Base-by-base conservation (phyloP, 371 early-diverging fungal genomes). In the Dichotomocladium elegans region DNA sequence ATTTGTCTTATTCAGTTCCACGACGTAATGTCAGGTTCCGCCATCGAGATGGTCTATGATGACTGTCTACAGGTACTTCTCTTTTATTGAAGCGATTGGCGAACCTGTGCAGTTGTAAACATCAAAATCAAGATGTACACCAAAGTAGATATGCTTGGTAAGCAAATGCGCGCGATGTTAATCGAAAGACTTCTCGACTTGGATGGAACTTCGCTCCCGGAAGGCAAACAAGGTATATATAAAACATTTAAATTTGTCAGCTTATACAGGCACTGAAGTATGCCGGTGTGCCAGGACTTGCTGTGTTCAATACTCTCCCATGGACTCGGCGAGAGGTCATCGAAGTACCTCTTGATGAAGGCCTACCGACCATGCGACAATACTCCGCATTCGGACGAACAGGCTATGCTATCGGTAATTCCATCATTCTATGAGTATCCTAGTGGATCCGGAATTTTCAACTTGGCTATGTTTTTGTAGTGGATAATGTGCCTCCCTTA, bases 1-100 rank as follows among this genome's bases (percentile, higher is more conserved):
- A 72, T 94, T 21, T 83, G 93, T 33, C 76, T 97, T 63, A 95
- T 94, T 24, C 97, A 98, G 70, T 96, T 96, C 63, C 98, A 96
- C 57, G 95, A 95, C 69, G 92, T 96, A 4, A 70, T 72, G 52
- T 96, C 97, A 1, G 98, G 97, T 0, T 87, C 92, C 3, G 74
- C 89, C 1, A 96, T 98, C 55, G 92, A 85, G 41, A 61, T 92
- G 57, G 98, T 92, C n/a, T 95, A 93, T 64, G 72, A 81, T 12
- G 97, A 98, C 68, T 90, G 90, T 3, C 70, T 78, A 40, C 70
- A 72, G 66, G 85, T 88, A 59, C 67, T 34, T 6, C 9, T 27
- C 17, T 24, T 53, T 46, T 40, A 50, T n/a, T 26, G 30, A 14
- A 21, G 8, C 14, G 25, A 14, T 14, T 29, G 17, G 26, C 41